Percentiles rank a stretch among this genome's conserved stretches.
phyloP scores from a whole-genome alignment of 805 yeast species.

The Wickerhamiella spandovensis region DNA sequence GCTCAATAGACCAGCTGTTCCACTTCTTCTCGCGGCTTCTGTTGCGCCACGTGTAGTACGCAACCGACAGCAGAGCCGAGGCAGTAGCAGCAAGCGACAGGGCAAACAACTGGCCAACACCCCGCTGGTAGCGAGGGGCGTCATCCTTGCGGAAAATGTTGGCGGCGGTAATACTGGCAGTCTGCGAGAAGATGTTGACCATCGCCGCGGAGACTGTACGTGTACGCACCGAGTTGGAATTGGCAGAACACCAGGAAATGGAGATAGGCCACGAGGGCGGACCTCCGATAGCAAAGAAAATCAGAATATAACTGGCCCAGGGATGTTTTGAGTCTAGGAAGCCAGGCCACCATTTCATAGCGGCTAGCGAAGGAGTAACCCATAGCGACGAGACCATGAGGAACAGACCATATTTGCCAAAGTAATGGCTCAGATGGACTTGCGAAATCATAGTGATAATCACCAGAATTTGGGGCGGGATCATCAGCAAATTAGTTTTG shows the following conservation, averaged over 20 bases:
- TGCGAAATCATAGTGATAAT: constrained; percentile 18
- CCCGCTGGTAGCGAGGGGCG: constrained; percentile 45
- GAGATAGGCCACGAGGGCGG: constrained; percentile 19
- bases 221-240: constrained; percentile 48
- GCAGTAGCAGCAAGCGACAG: constrained; percentile 15
- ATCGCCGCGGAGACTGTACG: constrained; percentile 54
- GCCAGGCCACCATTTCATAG: constrained; percentile 19
- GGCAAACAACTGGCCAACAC: constrained; percentile 30
- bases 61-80: constrained; percentile 17
- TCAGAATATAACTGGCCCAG: constrained; percentile 23
- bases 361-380: constrained; percentile 11
- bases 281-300: constrained; percentile 18
- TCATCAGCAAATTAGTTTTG: constrained; percentile 37
- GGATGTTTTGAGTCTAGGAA: constrained; percentile 7
- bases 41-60: constrained; percentile 25
- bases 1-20: constrained; percentile 37
- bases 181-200: constrained; percentile 51
- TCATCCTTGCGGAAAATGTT: constrained; percentile 47
- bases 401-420: constrained; percentile 8
- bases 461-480: constrained; percentile 30
- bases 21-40: constrained; percentile 30
- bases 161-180: constrained; percentile 39
- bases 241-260: constrained; percentile 41
- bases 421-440: constrained; percentile 6
- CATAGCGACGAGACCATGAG: constrained; percentile 12